phyloP scores from a whole-genome alignment of 352 stramenopile genomes.

The Pythium myriotylum region DNA sequence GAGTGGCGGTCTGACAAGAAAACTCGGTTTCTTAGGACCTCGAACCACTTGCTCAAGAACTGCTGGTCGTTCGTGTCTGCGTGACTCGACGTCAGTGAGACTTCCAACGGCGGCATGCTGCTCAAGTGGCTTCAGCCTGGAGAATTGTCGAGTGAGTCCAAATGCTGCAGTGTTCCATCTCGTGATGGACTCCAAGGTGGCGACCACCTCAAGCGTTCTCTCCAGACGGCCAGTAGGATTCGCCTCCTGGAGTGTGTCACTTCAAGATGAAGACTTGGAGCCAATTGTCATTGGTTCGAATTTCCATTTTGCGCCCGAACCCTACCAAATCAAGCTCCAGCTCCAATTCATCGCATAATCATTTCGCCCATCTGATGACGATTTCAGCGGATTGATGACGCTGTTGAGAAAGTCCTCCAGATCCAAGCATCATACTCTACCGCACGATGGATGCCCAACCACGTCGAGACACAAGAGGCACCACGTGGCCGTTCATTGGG shows the following conservation, averaged over 20 bases:
- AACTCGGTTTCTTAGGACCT: conserved; percentile 4
- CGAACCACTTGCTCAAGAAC: conserved; percentile 8
- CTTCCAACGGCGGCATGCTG: background rate
- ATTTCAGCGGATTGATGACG: too few relatives aligned
- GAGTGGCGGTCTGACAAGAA: conserved; percentile 10
- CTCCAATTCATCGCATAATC: background rate
- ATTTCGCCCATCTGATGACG: too few relatives aligned
- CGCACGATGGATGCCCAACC: too few relatives aligned
- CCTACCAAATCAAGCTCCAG: conserved; percentile 6
- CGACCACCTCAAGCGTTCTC: background rate
- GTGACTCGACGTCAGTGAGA: background rate
- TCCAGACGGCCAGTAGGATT: conserved; percentile 16
- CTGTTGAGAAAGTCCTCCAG: background rate
- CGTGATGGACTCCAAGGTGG: too few relatives aligned
- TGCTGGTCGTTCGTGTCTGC: background rate
- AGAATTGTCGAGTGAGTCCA: conserved; percentile 1
- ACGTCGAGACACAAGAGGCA: too few relatives aligned
- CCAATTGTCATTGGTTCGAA: background rate
- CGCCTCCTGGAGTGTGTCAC: background rate
- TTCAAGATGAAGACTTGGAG: conserved; percentile 6
- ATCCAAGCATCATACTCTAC: background rate
- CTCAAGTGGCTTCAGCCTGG: background rate
- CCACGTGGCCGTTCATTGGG: background rate
- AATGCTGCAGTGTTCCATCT: too few relatives aligned
- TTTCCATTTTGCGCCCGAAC: background rate